Percentiles rank a stretch among this genome's conserved stretches.
Conservation (phyloP, 129 eudicot species). For the Calendula officinalis region DNA sequence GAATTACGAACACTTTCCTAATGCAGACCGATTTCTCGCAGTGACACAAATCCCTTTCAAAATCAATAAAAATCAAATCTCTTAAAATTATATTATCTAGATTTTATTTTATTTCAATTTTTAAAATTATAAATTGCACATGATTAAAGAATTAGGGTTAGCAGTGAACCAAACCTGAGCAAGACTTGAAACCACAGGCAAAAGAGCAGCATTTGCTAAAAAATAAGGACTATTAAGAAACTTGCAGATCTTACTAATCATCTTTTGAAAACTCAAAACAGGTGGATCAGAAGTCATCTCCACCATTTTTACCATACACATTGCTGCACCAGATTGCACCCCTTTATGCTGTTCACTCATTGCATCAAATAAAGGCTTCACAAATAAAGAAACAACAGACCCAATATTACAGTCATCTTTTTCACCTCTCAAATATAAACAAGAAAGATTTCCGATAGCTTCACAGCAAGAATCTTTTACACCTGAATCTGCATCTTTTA, state of each 20-base stretch:
- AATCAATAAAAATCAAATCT: too few species aligned
- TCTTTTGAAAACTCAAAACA: slow-evolving; percentile 53
- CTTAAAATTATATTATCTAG: too few species aligned
- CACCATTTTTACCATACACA: slow-evolving; percentile 82
- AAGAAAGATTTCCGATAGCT: slow-evolving; percentile 65
- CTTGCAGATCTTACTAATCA: slow-evolving; percentile 76
- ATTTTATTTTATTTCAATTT: too few species aligned
- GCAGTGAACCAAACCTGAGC: slow-evolving; percentile 59
- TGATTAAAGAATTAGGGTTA: too few species aligned
- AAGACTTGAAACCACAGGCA: slow-evolving; percentile 77
- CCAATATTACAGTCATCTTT: slow-evolving; percentile 26
- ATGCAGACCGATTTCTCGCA: not conserved
- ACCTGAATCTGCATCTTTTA: slow-evolving; percentile 81
- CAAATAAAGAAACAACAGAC: slow-evolving; percentile 63
- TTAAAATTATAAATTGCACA: too few species aligned
- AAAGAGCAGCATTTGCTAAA: slow-evolving; percentile 74
- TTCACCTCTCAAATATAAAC: slow-evolving; percentile 50
- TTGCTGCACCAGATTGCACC: slow-evolving; percentile 75
- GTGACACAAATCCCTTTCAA: too few species aligned
- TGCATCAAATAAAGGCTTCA: slow-evolving; percentile 89
- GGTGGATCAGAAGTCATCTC: slow-evolving; percentile 68
- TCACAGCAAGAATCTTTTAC: slow-evolving; percentile 77
- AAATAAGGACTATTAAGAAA: slow-evolving; percentile 73
- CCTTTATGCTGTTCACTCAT: slow-evolving; percentile 70
- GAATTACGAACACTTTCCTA: too few species aligned